Evolutionary conservation across 1,139 yeast species (phyloP), one percentile per base, ranked within the genome.

Genomic region (Kodamaea sp.): DNA sequence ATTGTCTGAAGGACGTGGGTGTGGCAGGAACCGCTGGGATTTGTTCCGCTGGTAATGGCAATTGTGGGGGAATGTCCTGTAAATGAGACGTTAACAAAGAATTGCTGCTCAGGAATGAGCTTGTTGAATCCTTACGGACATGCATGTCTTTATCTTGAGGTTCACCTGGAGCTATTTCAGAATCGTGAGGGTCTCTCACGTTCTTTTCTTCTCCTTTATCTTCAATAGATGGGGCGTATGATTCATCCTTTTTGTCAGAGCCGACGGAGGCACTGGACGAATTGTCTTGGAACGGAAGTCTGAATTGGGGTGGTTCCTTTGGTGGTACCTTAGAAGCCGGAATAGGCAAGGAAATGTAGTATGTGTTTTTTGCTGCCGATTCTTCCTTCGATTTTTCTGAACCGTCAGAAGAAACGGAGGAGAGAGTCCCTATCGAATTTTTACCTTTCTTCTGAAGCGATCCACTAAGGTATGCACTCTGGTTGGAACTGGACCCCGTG

Each of bases 271-370:
- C n/a, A 10, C 26, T 34, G 3, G 37, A 30, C 7, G 33, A 24
- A 14, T 23, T 55, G 16, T 78, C 81, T 46, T 78, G 83, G 47
- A 80, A 81, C 0, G 88, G 88, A n/a, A 78, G 64, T 49, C 88
- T 65, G 51, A 81, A 81, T 30, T 64, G 70, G 1, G 75, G 76
- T 3, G 63, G 60, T 11, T 68, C 76, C 34, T 63, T 64, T 5
- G 52, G 52, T 5, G 47, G 43, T 4, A 48, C 31, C 22, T 54
- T 53, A n/a, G 52, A 47, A 2, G 50, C 41, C 1, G 58, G 54
- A 22, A 49, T 29, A 1, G 61, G 59, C 28, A 62, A 45, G 2
- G 63, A 41, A n/a, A 61, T 37, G 28, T 51, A 57, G 24, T 41
- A 42, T 4, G 43, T 27, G 14, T 28, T 28, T 23, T 37, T 39